A percentile compares a stretch with the other conserved stretches of the same genome.
Evolutionary conservation across 2,329 filamentous ascomycete genomes (phyloP).

Genomic region (Iodosphaeria phyllophila): DNA sequence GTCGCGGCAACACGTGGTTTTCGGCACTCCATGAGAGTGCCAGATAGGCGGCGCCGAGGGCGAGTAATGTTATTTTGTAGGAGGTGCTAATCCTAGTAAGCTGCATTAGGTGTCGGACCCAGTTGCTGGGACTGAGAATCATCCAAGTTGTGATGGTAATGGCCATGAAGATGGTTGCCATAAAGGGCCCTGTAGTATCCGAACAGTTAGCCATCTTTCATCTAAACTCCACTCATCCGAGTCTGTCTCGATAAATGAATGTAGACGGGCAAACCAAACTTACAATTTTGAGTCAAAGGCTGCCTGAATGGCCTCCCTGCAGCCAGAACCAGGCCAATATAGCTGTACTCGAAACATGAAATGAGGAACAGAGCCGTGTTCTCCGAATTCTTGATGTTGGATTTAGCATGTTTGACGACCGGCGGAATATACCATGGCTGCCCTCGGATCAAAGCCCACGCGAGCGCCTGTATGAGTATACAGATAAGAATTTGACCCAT

Average conservation of each 20-base stretch:
- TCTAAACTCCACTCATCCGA: no score
- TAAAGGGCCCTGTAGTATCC: conserved; percentile 78
- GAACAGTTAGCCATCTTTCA: no score
- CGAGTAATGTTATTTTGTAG: conserved; percentile 58
- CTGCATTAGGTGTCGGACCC: conserved; percentile 63
- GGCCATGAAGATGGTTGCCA: conserved; percentile 53
- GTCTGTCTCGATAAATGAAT: conserved; percentile 7
- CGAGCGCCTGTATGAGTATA: conserved; percentile 56
- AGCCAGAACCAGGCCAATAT: conserved; percentile 74
- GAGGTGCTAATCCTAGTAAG: conserved; percentile 55
- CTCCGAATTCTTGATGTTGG: conserved; percentile 78
- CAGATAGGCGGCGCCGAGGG: conserved; percentile 52
- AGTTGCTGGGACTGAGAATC: conserved; percentile 53
- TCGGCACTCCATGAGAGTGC: conserved; percentile 53
- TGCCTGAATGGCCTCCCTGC: conserved; percentile 85
- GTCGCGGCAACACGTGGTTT: conserved; percentile 43
- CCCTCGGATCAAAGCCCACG: conserved; percentile 54
- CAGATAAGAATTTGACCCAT: conserved; percentile 76
- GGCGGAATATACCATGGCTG: conserved; percentile 77
- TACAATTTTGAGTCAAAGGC: conserved; percentile 60
- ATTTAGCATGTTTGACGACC: conserved; percentile 54
- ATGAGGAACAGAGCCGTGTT: conserved; percentile 82
- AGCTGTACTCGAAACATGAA: conserved; percentile 88
- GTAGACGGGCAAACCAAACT: conserved; percentile 15
- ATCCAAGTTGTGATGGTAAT: conserved; percentile 58